Evolutionary conservation across 2,329 filamentous ascomycete genomes (phyloP).

Genomic region (Hypoxylon rubiginosum): DNA sequence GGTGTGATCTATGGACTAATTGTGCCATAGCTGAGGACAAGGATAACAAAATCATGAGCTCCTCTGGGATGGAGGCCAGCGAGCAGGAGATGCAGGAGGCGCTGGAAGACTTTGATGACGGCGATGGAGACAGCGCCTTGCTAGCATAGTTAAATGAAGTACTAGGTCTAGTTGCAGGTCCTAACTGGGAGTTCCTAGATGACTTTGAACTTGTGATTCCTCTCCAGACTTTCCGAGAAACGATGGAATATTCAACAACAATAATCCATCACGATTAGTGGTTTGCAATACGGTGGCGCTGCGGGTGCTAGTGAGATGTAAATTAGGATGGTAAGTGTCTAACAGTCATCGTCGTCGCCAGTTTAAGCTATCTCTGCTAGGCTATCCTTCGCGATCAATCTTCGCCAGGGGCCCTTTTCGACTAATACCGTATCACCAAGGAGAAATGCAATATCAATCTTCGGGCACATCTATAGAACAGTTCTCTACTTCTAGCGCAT

Average conservation of each 20-base stretch:
- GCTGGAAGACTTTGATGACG: slow-evolving; percentile 59
- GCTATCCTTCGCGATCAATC: no score
- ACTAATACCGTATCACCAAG: no score
- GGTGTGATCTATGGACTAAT: slow-evolving; percentile 44
- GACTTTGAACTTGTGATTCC: neutral
- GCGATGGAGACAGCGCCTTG: slow-evolving; percentile 44
- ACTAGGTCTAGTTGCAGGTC: slow-evolving; percentile 5
- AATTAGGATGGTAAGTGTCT: no score
- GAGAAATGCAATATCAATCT: no score
- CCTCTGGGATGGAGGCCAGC: slow-evolving; percentile 74
- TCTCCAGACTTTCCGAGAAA: neutral
- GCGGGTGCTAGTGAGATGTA: no score
- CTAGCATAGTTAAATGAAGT: slow-evolving; percentile 31
- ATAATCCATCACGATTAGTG: no score
- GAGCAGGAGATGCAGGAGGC: slow-evolving; percentile 72
- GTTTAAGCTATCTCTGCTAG: neutral
- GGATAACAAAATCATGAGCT: slow-evolving; percentile 76
- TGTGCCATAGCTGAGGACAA: slow-evolving; percentile 71
- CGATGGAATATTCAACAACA: no score
- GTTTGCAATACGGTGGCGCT: no score
- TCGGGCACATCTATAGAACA: no score
- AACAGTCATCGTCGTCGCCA: no score
- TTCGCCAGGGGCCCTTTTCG: no score
- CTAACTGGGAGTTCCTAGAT: neutral
- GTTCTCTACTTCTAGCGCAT: no score